Percentiles rank a stretch among this genome's conserved stretches.
These are phyloP conservation scores for Ceratocystis huliohia DNA, from an alignment of 2,329 filamentous ascomycete species.

Conservation along the genomic window DNA sequence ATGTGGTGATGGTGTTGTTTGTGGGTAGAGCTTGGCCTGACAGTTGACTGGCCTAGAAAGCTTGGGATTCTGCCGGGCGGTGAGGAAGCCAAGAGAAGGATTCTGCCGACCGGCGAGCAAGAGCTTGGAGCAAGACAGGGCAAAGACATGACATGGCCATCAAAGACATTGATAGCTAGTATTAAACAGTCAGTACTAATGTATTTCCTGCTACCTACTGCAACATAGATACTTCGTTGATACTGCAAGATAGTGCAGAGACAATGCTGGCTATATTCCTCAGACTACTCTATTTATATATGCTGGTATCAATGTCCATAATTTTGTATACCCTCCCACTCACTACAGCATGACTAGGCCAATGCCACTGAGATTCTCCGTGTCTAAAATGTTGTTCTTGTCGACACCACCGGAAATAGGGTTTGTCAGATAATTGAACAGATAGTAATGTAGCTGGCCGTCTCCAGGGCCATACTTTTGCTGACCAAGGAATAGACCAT, in stretches of 20 bases:
- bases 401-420: conserved; percentile 79
- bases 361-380: conserved; percentile 68
- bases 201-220: no score
- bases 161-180: no score
- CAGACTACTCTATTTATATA: no score
- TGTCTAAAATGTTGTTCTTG: conserved; percentile 62
- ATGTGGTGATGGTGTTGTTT: not conserved
- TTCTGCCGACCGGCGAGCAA: not conserved
- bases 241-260: no score
- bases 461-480: conserved; percentile 93
- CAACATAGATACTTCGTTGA: no score
- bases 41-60: not conserved
- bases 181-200: no score
- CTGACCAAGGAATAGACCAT: conserved; percentile 80
- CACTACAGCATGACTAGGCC: conserved; percentile 65
- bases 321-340: conserved; percentile 20
- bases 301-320: no score
- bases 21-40: not conserved
- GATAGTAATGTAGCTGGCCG: conserved; percentile 88
- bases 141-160: not conserved
- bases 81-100: not conserved
- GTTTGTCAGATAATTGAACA: conserved; percentile 90
- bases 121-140: not conserved
- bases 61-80: conserved; percentile 22
- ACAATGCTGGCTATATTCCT: no score